These are phyloP conservation scores for Leccinum aurantiacum DNA, from an alignment of 768 basidiomycete species.

Conservation along the genomic window DNA sequence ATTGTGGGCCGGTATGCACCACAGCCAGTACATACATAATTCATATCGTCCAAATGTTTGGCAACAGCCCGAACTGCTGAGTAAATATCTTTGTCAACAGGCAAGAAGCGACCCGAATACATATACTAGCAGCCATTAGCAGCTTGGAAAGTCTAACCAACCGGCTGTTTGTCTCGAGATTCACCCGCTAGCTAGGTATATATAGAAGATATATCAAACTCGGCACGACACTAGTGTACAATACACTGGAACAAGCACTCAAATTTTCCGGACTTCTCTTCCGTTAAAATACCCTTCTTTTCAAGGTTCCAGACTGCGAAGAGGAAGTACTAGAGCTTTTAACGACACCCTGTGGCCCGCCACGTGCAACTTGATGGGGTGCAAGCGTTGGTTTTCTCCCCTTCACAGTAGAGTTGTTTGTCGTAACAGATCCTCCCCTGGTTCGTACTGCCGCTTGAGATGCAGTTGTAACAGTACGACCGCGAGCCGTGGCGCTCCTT, in stretches of 20 bases:
- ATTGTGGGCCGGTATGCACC: background rate
- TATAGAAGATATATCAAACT: slow-evolving; percentile 7
- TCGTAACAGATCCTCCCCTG: slow-evolving; percentile 12
- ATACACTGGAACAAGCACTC: background rate
- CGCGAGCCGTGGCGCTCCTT: slow-evolving; percentile 10
- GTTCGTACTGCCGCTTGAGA: slow-evolving; percentile 13
- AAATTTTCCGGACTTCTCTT: slow-evolving; percentile 1
- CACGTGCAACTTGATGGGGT: slow-evolving; percentile 13
- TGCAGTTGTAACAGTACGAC: slow-evolving; percentile 8
- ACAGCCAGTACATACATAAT: background rate
- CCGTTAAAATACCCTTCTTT: slow-evolving; percentile 17
- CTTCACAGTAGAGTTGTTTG: slow-evolving; percentile 11
- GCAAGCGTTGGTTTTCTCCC: slow-evolving; percentile 12
- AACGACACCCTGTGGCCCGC: slow-evolving; percentile 11
- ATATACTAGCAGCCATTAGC: no score
- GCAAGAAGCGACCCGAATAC: background rate
- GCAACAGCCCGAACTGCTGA: background rate
- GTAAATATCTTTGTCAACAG: background rate
- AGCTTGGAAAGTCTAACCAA: background rate
- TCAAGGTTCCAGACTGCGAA: slow-evolving; percentile 29
- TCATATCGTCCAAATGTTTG: background rate
- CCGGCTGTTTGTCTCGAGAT: background rate
- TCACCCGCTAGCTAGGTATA: background rate
- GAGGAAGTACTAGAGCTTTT: slow-evolving; percentile 27
- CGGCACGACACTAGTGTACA: slow-evolving; percentile 28